Percentiles rank a stretch among this genome's conserved stretches.
phyloP scores from a whole-genome alignment of 495 filamentous ascomycete genomes.

The Cercophora samala region DNA sequence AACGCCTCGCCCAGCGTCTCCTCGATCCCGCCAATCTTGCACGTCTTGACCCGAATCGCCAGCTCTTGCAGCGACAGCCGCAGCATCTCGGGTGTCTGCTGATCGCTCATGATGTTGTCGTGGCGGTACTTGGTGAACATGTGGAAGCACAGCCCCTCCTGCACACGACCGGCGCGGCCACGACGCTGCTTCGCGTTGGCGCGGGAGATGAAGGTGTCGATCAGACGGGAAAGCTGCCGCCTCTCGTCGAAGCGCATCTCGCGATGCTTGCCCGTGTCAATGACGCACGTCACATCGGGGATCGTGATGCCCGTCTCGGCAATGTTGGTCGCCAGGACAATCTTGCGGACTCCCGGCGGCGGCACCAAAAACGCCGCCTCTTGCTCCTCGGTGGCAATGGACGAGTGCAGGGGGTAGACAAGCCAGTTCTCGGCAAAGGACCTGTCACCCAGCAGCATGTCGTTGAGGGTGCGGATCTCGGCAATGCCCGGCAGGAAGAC shows the following conservation, averaged over 20 bases:
- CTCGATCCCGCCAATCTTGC: conserved; percentile 87
- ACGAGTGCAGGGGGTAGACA: conserved; percentile 85
- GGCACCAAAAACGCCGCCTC: conserved; percentile 86
- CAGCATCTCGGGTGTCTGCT: conserved; percentile 94
- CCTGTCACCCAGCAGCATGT: conserved; percentile 69
- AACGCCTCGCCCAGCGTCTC: conserved; percentile 83
- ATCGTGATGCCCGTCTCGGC: conserved; percentile 97
- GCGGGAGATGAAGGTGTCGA: conserved; percentile 88
- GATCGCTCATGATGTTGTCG: conserved; percentile 73
- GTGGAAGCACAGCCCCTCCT: conserved; percentile 91
- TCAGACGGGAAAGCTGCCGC: conserved; percentile 80
- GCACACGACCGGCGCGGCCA: conserved; percentile 93
- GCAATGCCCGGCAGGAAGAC: conserved; percentile 94
- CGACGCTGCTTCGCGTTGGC: conserved; percentile 93
- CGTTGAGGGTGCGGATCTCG: conserved; percentile 84
- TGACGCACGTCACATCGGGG: conserved; percentile 90
- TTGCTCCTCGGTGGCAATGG: conserved; percentile 93
- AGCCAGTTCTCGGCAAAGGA: conserved; percentile 69
- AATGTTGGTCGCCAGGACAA: conserved; percentile 94
- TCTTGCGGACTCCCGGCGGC: conserved; percentile 76
- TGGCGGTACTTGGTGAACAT: conserved; percentile 86
- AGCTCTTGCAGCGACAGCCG: conserved; percentile 90
- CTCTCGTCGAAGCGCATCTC: conserved; percentile 95
- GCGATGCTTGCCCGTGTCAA: conserved; percentile 92
- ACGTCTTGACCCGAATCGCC: conserved; percentile 94